Evolutionary conservation across 106 monocot genomes (phyloP).

Genomic region (Phalaenopsis equestris): DNA sequence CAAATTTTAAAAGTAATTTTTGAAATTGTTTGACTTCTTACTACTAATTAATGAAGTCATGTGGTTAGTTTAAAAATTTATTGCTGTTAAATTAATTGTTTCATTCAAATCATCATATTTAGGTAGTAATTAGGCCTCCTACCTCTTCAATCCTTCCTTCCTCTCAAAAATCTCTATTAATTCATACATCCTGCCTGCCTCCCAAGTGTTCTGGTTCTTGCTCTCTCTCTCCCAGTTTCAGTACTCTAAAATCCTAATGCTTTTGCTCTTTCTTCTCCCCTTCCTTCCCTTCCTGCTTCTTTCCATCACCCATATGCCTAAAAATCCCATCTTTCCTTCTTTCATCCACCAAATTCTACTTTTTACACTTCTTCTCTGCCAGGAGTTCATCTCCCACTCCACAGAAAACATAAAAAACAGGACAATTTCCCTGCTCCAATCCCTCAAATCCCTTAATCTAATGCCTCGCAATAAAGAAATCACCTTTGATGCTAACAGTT

Average conservation of each 20-base stretch:
- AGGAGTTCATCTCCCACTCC: slow-evolving; percentile 18
- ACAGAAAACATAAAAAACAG: slow-evolving; percentile 8
- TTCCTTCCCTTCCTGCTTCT: slow-evolving; percentile 25
- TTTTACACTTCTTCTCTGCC: slow-evolving; percentile 28
- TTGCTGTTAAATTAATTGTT: no score
- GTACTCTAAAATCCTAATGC: not conserved
- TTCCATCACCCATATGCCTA: not conserved
- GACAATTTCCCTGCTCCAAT: not conserved
- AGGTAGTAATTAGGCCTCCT: not conserved
- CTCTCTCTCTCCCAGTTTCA: not conserved
- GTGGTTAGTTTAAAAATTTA: no score
- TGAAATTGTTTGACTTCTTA: no score
- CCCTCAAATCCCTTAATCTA: not conserved
- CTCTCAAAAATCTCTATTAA: not conserved
- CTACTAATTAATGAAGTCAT: no score
- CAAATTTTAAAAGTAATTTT: no score
- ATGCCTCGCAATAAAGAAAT: not conserved
- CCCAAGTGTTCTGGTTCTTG: not conserved
- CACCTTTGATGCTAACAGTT: not conserved
- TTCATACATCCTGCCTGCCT: not conserved
- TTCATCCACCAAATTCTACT: slow-evolving; percentile 30
- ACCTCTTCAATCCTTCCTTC: not conserved
- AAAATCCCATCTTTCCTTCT: slow-evolving; percentile 24
- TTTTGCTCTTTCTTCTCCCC: not conserved
- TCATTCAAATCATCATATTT: no score